A percentile compares a stretch with the other conserved stretches of the same genome.
These are phyloP conservation scores for Knoxia roxburghii DNA, from an alignment of 257 asterid species.

Conservation along the genomic window DNA sequence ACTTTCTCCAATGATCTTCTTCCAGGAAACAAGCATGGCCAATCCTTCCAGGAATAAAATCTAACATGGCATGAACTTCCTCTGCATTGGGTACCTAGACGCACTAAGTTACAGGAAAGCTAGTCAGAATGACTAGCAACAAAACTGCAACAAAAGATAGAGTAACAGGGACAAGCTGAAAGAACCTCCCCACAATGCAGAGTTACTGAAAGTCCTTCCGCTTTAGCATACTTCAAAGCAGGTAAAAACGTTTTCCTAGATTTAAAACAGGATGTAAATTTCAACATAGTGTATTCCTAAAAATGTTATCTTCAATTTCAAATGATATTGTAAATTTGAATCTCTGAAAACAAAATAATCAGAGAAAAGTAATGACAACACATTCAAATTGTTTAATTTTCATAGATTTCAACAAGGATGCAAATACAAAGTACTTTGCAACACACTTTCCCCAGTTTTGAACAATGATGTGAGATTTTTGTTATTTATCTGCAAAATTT, in stretches of 20 bases:
- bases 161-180: conserved; percentile 26
- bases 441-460: background rate
- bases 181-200: conserved; percentile 98
- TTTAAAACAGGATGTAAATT: conserved; percentile 17
- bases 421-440: background rate
- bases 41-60: conserved; percentile 73
- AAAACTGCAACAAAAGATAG: conserved; percentile 3
- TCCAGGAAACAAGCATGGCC: conserved; percentile 97
- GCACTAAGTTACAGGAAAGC: conserved; percentile 44
- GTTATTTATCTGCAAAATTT: too few relatives aligned
- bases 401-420: background rate
- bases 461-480: too few relatives aligned
- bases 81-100: conserved; percentile 78
- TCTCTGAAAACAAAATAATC: too few relatives aligned
- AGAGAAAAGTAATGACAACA: background rate
- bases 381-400: background rate
- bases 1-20: conserved; percentile 55
- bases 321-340: background rate
- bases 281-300: conserved; percentile 7
- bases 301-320: background rate
- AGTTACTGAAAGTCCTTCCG: conserved; percentile 68
- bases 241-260: conserved; percentile 74
- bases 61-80: conserved; percentile 79
- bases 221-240: conserved; percentile 74
- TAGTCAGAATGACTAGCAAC: conserved; percentile 23